phyloP scores from a whole-genome alignment of 495 filamentous ascomycete species.

The Durotheca rogersii region DNA sequence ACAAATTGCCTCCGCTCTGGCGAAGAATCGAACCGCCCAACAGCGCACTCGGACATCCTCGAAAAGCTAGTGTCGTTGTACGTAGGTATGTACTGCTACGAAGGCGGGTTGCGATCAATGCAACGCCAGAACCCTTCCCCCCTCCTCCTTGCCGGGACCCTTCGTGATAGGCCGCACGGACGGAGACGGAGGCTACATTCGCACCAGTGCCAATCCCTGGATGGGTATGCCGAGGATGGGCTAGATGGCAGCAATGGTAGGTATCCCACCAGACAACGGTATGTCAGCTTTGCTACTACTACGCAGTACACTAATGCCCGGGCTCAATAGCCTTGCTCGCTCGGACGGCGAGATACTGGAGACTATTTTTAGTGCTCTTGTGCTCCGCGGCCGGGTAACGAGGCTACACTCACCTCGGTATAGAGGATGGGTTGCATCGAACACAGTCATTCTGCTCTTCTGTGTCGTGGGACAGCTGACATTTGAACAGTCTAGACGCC shows the following conservation, averaged over 20 bases:
- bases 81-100: too few relatives aligned
- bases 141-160: slow-evolving; percentile 6
- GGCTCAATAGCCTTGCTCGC: background rate
- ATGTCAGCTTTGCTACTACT: slow-evolving; percentile 4
- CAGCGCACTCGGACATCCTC: slow-evolving; percentile 18
- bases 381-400: slow-evolving; percentile 13
- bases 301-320: background rate
- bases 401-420: background rate
- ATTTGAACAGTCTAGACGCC: slow-evolving; percentile 12
- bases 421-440: background rate
- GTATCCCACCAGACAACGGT: background rate
- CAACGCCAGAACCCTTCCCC: slow-evolving; percentile 15
- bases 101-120: slow-evolving; percentile 25
- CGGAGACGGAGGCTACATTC: slow-evolving; percentile 25
- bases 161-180: slow-evolving; percentile 19
- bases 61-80: slow-evolving; percentile 28
- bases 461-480: slow-evolving; percentile 12
- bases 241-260: background rate
- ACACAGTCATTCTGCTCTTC: slow-evolving; percentile 8
- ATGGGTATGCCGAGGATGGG: slow-evolving; percentile 27
- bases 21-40: slow-evolving; percentile 6
- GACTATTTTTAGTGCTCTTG: slow-evolving; percentile 21
- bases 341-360: slow-evolving; percentile 9
- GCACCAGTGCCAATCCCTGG: slow-evolving; percentile 6
- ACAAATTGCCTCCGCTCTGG: slow-evolving; percentile 11